Evolutionary conservation across 805 yeast genomes (phyloP).

Genomic region (Yarrowia deformans): DNA sequence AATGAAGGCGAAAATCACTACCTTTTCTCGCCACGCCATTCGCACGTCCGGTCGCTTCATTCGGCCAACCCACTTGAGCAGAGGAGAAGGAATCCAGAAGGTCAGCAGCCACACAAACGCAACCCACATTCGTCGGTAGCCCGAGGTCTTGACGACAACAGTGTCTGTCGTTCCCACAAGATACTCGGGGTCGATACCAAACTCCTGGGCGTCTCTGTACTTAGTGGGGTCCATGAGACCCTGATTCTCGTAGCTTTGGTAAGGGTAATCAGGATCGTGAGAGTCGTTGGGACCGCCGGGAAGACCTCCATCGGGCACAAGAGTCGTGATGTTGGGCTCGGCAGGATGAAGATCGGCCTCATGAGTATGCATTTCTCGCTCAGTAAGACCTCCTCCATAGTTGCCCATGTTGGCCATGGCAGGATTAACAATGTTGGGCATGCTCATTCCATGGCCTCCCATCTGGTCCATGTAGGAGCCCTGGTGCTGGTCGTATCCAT

Average conservation of each 20-base stretch:
- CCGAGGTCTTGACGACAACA: conserved; percentile 48
- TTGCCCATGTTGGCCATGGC: conserved; percentile 23
- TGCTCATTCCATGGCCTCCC: conserved; percentile 26
- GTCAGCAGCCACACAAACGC: conserved; percentile 53
- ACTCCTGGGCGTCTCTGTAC: conserved; percentile 43
- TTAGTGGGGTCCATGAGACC: conserved; percentile 44
- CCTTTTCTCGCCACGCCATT: conserved; percentile 55
- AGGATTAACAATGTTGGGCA: conserved; percentile 28
- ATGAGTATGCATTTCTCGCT: conserved; percentile 32
- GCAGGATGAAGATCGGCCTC: conserved; percentile 37
- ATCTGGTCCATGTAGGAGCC: conserved; percentile 24
- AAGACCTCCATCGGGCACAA: conserved; percentile 13
- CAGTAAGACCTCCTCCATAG: conserved; percentile 26
- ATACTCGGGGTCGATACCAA: conserved; percentile 47
- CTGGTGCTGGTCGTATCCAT: conserved; percentile 6
- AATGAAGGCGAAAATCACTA: conserved; percentile 51
- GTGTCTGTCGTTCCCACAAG: conserved; percentile 48
- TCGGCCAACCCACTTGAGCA: conserved; percentile 49
- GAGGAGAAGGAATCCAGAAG: conserved; percentile 54
- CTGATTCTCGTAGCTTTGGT: conserved; percentile 46
- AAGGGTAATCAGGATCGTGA: conserved; percentile 3
- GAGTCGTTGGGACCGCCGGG: conserved; percentile 9
- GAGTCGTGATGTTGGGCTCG: conserved; percentile 31
- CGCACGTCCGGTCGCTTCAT: conserved; percentile 54
- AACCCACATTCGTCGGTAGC: conserved; percentile 51